These are phyloP conservation scores for Termitomyces sp. DNA, from an alignment of 768 basidiomycete genomes.

Conservation along the genomic window DNA sequence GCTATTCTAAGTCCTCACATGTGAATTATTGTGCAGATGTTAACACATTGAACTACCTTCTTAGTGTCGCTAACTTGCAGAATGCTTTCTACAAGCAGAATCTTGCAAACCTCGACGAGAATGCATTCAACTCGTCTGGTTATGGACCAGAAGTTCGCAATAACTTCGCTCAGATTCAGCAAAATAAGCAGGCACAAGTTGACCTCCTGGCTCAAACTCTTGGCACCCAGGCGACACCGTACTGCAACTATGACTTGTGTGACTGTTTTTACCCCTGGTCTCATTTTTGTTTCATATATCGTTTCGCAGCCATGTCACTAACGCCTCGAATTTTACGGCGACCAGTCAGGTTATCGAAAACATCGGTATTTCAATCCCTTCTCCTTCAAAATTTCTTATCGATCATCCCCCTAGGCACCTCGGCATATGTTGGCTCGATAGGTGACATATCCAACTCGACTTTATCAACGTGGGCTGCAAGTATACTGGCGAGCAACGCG, in stretches of 20 bases:
- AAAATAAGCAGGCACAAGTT: conserved; percentile 13
- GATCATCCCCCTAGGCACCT: conserved; percentile 18
- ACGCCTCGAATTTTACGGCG: conserved; percentile 10
- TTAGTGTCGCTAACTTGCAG: conserved; percentile 11
- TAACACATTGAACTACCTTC: conserved; percentile 7
- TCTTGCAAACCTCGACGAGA: conserved; percentile 9
- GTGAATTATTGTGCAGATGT: conserved; percentile 4
- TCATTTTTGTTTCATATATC: background rate
- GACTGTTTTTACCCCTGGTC: conserved; percentile 3
- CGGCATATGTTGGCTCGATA: conserved; percentile 46
- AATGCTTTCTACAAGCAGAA: conserved; percentile 14
- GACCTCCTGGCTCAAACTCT: conserved; percentile 21
- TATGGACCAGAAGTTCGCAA: conserved; percentile 6
- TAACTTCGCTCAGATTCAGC: conserved; percentile 7
- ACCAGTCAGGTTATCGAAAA: conserved; percentile 10
- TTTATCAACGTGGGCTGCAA: conserved; percentile 36
- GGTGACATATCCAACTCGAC: conserved; percentile 29
- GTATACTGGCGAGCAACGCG: conserved; percentile 45
- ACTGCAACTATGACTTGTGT: conserved; percentile 49
- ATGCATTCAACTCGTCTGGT: conserved; percentile 11
- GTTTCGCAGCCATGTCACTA: conserved; percentile 5
- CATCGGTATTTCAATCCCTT: conserved; percentile 3
- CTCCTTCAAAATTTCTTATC: background rate
- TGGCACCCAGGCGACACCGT: conserved; percentile 35
- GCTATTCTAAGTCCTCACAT: background rate